Conservation (phyloP, 2,329 filamentous ascomycete species). For the Tolypocladium paradoxum region DNA sequence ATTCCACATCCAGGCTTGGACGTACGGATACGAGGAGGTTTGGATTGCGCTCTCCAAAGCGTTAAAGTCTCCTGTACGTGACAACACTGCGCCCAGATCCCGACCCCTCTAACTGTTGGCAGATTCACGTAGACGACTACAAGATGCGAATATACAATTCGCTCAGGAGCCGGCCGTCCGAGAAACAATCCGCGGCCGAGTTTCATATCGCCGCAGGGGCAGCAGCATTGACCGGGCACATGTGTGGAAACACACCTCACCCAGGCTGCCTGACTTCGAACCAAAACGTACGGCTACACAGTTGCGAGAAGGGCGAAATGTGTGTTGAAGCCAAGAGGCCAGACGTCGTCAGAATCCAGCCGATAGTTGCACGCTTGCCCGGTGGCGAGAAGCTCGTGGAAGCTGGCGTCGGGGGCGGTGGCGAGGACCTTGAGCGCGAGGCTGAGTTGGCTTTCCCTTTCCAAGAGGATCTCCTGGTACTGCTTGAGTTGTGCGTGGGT, state of each 20-base stretch:
- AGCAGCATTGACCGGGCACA: constrained; percentile 60
- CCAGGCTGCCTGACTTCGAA: constrained; percentile 62
- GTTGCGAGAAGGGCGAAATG: constrained; percentile 65
- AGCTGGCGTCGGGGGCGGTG: constrained; percentile 67
- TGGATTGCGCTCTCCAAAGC: constrained; percentile 71
- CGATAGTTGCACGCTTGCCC: constrained; percentile 57
- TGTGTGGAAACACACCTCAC: constrained; percentile 59
- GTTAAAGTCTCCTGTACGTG: constrained; percentile 48
- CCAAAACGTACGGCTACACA: constrained; percentile 60
- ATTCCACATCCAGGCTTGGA: constrained; percentile 85
- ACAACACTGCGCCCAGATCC: not conserved
- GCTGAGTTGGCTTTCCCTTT: constrained; percentile 53
- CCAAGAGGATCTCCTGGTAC: constrained; percentile 38
- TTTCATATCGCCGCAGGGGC: constrained; percentile 45
- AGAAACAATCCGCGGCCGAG: constrained; percentile 27
- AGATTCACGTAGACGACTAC: constrained; percentile 78
- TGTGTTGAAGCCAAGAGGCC: constrained; percentile 38
- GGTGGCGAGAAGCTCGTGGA: constrained; percentile 58
- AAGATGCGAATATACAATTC: constrained; percentile 62
- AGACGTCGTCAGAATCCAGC: constrained; percentile 63
- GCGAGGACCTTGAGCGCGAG: constrained; percentile 59
- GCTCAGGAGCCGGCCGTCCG: constrained; percentile 35
- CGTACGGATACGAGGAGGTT: constrained; percentile 81
- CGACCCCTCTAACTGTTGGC: constrained; percentile 5
- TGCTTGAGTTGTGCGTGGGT: constrained; percentile 27